A percentile compares a stretch with the other conserved stretches of the same genome.
Evolutionary conservation across 106 monocot genomes (phyloP).

Genomic region (Gastrodia elata): DNA sequence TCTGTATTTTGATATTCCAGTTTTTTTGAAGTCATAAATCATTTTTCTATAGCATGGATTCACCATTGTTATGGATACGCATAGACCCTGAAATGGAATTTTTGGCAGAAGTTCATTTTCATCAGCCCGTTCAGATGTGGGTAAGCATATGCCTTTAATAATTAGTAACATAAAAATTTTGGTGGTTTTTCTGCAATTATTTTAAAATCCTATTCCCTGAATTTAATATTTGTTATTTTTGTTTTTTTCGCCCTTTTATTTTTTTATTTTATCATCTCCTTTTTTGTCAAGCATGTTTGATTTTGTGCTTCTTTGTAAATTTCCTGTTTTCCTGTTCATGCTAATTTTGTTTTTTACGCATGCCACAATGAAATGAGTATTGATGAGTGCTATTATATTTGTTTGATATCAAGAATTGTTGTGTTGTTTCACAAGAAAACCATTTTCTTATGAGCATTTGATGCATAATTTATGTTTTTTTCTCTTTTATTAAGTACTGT

Average conservation of each 20-base stretch:
- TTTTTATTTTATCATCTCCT: background rate
- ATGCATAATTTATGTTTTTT: background rate
- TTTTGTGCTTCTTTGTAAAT: background rate
- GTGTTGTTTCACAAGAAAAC: background rate
- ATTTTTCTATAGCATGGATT: conserved; percentile 58
- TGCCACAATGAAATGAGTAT: background rate
- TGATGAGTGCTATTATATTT: background rate
- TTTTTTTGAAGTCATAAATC: background rate
- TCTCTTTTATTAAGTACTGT: background rate
- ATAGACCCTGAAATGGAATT: conserved; percentile 98
- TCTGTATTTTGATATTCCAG: background rate
- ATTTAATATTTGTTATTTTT: background rate
- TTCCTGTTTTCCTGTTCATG: background rate
- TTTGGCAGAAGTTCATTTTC: conserved; percentile 90
- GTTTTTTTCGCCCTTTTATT: background rate
- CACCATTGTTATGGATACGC: conserved; percentile 91
- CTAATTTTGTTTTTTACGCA: background rate
- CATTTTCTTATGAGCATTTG: background rate
- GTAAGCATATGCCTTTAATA: conserved; percentile 29
- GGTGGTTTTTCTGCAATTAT: background rate
- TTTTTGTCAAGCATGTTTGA: background rate
- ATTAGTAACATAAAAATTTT: conserved; percentile 1
- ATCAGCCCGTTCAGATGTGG: conserved; percentile 97
- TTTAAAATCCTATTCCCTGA: background rate
- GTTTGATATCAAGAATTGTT: background rate